These are phyloP conservation scores for Telfairia occidentalis DNA, from an alignment of 331 rosid genomes.

Conservation along the genomic window DNA sequence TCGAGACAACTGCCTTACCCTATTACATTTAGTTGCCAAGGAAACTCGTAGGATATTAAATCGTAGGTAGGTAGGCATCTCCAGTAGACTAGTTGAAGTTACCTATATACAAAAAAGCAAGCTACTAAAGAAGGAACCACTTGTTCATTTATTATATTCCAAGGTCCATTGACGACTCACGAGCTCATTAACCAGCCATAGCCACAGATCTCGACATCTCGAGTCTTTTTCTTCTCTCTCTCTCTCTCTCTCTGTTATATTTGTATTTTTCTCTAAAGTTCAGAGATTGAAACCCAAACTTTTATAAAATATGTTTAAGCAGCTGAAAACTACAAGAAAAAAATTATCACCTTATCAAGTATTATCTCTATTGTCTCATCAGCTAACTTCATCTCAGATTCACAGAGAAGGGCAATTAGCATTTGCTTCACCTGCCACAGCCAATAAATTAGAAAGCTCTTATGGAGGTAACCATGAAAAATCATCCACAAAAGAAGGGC, in stretches of 20 bases:
- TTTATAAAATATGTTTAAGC: neutral
- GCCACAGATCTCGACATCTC: neutral
- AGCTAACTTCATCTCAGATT: constrained; percentile 67
- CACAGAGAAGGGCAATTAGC: constrained; percentile 81
- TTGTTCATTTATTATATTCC: neutral
- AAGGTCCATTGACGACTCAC: neutral
- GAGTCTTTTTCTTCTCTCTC: neutral
- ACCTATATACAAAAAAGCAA: no score
- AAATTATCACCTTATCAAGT: constrained; percentile 49
- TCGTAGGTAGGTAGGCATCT: no score
- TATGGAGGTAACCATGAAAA: neutral
- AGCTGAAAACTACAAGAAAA: neutral
- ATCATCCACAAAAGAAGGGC: neutral
- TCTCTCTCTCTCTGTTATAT: neutral
- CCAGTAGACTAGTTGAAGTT: no score
- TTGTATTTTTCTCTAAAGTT: neutral
- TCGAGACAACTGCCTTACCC: no score
- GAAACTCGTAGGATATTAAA: no score
- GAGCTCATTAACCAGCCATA: neutral
- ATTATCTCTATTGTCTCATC: constrained; percentile 78
- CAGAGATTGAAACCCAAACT: neutral
- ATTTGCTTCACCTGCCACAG: constrained; percentile 72
- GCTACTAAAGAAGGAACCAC: neutral
- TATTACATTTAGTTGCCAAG: no score
- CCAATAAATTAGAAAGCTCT: constrained; percentile 8